phyloP scores from a whole-genome alignment of 192 early-diverging fungal species.

The Backusella sp. region DNA sequence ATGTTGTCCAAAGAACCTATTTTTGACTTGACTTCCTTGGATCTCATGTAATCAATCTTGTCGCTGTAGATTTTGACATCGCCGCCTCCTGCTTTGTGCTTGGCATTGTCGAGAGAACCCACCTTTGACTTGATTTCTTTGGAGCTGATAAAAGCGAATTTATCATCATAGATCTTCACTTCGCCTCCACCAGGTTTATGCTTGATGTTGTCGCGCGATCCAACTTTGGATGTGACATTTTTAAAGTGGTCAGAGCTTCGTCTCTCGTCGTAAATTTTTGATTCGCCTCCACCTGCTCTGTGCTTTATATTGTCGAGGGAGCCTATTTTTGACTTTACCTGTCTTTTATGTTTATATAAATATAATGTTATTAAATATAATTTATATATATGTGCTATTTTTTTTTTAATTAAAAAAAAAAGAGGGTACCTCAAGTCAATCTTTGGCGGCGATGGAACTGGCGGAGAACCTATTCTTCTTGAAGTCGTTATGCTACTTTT shows the following conservation, averaged over 20 bases:
- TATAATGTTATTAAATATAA: not conserved
- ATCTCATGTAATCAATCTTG: not conserved
- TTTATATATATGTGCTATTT: not conserved
- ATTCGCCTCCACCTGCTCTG: not conserved
- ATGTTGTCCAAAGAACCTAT: not conserved
- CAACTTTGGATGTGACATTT: too few species aligned
- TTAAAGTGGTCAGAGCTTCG: too few species aligned
- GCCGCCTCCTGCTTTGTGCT: constrained; percentile 16
- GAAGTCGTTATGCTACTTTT: not conserved
- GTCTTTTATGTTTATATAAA: not conserved
- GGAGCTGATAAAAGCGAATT: too few species aligned
- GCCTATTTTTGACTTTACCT: constrained; percentile 12
- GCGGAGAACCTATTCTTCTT: not conserved
- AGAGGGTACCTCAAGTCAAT: not conserved
- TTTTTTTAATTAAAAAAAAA: not conserved
- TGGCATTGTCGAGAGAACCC: not conserved
- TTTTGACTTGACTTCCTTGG: not conserved
- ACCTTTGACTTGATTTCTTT: not conserved
- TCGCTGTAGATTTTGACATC: not conserved
- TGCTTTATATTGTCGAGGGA: not conserved
- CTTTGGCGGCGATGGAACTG: not conserved
- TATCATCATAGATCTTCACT: too few species aligned
- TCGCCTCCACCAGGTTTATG: too few species aligned
- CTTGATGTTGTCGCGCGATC: too few species aligned
- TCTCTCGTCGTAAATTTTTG: too few species aligned